Conservation (phyloP, 768 basidiomycete genomes). For the Naganishia kalamii region DNA sequence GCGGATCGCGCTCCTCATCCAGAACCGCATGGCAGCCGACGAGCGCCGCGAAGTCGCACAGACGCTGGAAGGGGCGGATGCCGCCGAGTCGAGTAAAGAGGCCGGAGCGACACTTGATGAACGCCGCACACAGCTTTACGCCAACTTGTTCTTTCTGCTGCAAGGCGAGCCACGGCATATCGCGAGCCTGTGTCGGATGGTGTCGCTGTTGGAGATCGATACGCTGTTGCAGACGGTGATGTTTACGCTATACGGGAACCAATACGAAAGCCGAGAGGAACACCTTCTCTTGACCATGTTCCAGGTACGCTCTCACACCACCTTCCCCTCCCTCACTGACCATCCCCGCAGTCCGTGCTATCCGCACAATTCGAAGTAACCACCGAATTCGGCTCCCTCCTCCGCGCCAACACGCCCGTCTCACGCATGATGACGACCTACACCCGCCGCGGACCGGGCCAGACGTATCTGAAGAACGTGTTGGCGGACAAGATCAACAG, state of each 20-base stretch:
- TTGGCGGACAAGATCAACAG: constrained; percentile 97
- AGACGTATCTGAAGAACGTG: constrained; percentile 95
- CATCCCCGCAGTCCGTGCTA: constrained; percentile 68
- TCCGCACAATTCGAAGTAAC: constrained; percentile 99
- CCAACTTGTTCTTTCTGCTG: constrained; percentile 96
- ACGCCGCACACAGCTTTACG: constrained; percentile 63
- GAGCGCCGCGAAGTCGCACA: constrained; percentile 94
- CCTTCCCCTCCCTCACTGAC: background rate
- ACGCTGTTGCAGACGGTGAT: constrained; percentile 98
- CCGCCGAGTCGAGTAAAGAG: constrained; percentile 64
- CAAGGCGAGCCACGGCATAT: constrained; percentile 97
- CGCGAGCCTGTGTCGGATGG: constrained; percentile 90
- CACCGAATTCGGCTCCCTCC: constrained; percentile 95
- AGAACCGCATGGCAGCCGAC: constrained; percentile 94
- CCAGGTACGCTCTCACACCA: constrained; percentile 47
- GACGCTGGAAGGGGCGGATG: constrained; percentile 93
- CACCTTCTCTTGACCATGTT: constrained; percentile 99
- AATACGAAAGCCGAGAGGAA: constrained; percentile 97
- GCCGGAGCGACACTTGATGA: background rate
- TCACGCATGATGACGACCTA: constrained; percentile 99
- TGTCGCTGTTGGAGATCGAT: constrained; percentile 93
- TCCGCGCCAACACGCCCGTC: constrained; percentile 97
- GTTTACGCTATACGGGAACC: constrained; percentile 99
- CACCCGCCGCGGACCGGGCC: constrained; percentile 94
- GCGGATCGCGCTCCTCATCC: constrained; percentile 91